Evolutionary conservation across 2,329 filamentous ascomycete genomes (phyloP).

Genomic region (Phyllosticta citrichinensis): DNA sequence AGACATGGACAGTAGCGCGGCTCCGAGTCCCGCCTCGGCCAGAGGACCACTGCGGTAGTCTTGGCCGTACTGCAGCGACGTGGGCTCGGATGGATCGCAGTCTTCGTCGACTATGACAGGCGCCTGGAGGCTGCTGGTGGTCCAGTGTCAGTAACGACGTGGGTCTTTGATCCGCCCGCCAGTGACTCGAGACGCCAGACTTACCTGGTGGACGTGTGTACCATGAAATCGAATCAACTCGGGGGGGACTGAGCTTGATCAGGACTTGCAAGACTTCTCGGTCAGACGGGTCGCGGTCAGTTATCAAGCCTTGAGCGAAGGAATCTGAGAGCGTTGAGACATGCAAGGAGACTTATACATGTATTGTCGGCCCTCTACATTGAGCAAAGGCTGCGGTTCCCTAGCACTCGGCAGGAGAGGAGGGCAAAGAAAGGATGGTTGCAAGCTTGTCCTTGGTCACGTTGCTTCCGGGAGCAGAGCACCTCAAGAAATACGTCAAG

Average conservation of each 20-base stretch:
- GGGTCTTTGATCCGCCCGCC: neutral
- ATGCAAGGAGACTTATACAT: constrained; percentile 9
- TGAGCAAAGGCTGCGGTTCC: neutral
- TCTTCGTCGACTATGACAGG: constrained; percentile 21
- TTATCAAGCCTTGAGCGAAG: constrained; percentile 9
- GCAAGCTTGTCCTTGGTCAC: neutral
- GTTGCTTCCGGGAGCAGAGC: neutral
- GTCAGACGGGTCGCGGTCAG: constrained; percentile 8
- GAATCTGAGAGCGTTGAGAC: constrained; percentile 8
- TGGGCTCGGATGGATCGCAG: constrained; percentile 15
- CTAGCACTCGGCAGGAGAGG: constrained; percentile 4
- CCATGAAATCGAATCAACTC: constrained; percentile 8
- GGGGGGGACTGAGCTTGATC: neutral
- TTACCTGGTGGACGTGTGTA: constrained; percentile 8
- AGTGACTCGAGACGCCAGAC: neutral
- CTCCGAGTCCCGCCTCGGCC: constrained; percentile 29
- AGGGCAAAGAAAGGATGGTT: constrained; percentile 4
- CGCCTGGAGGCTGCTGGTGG: constrained; percentile 23
- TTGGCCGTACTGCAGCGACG: constrained; percentile 22
- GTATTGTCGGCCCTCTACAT: constrained; percentile 6
- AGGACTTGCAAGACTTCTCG: neutral
- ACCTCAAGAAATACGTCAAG: constrained; percentile 1
- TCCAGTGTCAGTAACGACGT: neutral
- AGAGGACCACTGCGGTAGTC: constrained; percentile 40
- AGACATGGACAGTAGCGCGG: constrained; percentile 62